phyloP scores from a whole-genome alignment of 352 stramenopile genomes.

The Phytophthora kernoviae region DNA sequence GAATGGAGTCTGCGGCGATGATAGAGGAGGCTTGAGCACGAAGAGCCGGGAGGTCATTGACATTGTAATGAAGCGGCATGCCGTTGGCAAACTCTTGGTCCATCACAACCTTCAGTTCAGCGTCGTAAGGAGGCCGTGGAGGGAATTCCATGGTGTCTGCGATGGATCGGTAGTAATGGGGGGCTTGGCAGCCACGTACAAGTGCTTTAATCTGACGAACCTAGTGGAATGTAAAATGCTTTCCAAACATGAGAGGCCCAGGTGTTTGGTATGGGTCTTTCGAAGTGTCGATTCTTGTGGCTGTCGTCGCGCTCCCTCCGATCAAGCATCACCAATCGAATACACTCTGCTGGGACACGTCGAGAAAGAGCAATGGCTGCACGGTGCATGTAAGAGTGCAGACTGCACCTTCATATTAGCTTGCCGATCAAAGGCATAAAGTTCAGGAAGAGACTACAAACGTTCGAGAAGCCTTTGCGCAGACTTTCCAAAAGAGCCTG shows the following conservation, averaged over 20 bases:
- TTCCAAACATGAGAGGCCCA: too few species aligned
- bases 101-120: conserved; percentile 16
- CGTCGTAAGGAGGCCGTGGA: conserved; percentile 24
- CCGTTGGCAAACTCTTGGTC: conserved; percentile 15
- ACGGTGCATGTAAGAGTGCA: too few species aligned
- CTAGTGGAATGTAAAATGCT: background rate
- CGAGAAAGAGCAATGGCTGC: too few species aligned
- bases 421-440: background rate
- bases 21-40: conserved; percentile 10
- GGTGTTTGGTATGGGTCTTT: too few species aligned
- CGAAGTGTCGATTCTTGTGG: background rate
- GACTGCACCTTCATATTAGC: too few species aligned
- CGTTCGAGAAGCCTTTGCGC: background rate
- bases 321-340: background rate
- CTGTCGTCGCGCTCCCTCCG: background rate
- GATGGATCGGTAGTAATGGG: background rate
- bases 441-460: background rate
- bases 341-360: too few species aligned
- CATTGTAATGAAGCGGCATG: conserved; percentile 14
- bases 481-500: background rate
- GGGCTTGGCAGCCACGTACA: background rate
- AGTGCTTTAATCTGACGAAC: background rate
- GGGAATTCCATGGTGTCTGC: conserved; percentile 11
- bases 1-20: conserved; percentile 8
- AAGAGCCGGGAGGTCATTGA: conserved; percentile 15